These are phyloP conservation scores for Rhododendron vialii DNA, from an alignment of 148 eudicot species.

Conservation along the genomic window DNA sequence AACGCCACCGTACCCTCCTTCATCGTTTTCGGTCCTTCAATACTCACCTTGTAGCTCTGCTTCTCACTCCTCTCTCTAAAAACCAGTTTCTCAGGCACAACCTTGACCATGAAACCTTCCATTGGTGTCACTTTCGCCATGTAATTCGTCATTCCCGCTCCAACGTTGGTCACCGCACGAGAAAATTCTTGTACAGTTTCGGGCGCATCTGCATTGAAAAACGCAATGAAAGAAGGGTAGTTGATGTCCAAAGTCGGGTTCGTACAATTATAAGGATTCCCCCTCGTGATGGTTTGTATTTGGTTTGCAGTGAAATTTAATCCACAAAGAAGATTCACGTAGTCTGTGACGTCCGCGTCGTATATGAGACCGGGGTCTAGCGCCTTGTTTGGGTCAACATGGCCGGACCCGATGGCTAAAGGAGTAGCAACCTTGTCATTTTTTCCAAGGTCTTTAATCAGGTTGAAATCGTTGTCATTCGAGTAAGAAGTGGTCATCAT, in stretches of 20 bases:
- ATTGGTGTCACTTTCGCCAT: slow-evolving; percentile 15
- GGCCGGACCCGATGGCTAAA: too few species aligned
- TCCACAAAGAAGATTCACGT: too few species aligned
- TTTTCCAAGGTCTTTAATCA: too few species aligned
- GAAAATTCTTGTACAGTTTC: slow-evolving; percentile 4
- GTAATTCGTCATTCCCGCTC: slow-evolving; percentile 22
- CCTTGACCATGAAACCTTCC: slow-evolving; percentile 14
- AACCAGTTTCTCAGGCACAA: slow-evolving; percentile 26
- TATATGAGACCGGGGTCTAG: too few species aligned
- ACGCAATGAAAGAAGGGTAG: slow-evolving; percentile 36
- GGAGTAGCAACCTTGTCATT: too few species aligned
- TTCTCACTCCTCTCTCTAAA: slow-evolving; percentile 32
- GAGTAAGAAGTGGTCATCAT: too few species aligned
- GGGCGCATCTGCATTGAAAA: background rate
- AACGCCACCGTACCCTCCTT: slow-evolving; percentile 9
- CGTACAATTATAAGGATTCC: slow-evolving; percentile 16
- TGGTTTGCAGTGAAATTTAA: too few species aligned
- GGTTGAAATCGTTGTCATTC: too few species aligned
- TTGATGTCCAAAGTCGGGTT: slow-evolving; percentile 22
- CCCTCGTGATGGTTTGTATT: slow-evolving; percentile 19
- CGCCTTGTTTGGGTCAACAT: too few species aligned
- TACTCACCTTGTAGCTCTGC: slow-evolving; percentile 26
- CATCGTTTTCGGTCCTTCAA: slow-evolving; percentile 14
- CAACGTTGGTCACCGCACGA: slow-evolving; percentile 32
- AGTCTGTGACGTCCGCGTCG: too few species aligned